Base-by-base conservation (phyloP, 805 yeast genomes). In the Yarrowia divulgata region DNA sequence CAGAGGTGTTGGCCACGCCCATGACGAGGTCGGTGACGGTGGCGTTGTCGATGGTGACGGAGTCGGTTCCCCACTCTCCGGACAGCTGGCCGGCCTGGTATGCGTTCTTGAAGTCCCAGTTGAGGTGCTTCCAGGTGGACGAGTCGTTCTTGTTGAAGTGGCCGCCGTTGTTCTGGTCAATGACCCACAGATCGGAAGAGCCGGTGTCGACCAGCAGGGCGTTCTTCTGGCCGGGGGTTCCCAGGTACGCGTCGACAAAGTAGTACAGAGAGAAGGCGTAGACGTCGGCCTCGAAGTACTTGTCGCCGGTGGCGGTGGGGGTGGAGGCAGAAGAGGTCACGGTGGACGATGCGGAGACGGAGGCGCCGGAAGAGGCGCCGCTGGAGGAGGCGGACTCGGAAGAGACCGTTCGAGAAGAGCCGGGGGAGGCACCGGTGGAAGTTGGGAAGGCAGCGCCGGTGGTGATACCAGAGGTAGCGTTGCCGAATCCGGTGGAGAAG, bases 171-270 rank as follows among this genome's bases (percentile, higher is more conserved):
- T 16, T 39, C 37, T 39, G 39, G 10, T 70, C 69, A 45, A 70
- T 79, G 32, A 87, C 85, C 90, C 90, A 88, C 58, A 88, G 76
- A 75, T 89, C 93, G 0, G 90, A 83, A 0, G 91, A 88, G 1
- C 93, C 93, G 1, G 92, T 89, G 74, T 89, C 93, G 19, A 89
- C 75, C 43, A 87, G 76, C 13, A 88, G 85, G 3, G 79, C 80
- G 8, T 88, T 79, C 14, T 80, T 75, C 74, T 88, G 89, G 0
- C 80, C 74, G 2, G 87, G 84, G 0, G 91, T 84, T 4, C 95
- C 94, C 12, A 90, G 69, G n/a, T 75, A 69, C 16, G 75, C 70
- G 18, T 72, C 49, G 43, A 73, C 49, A 29, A 69, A 63, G 69
- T 73, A 73, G 64, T 66, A 72, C 46, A 35, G 68, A 39, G 54